Conservation (phyloP, 768 basidiomycete genomes). For the Leccinum obscurum region DNA sequence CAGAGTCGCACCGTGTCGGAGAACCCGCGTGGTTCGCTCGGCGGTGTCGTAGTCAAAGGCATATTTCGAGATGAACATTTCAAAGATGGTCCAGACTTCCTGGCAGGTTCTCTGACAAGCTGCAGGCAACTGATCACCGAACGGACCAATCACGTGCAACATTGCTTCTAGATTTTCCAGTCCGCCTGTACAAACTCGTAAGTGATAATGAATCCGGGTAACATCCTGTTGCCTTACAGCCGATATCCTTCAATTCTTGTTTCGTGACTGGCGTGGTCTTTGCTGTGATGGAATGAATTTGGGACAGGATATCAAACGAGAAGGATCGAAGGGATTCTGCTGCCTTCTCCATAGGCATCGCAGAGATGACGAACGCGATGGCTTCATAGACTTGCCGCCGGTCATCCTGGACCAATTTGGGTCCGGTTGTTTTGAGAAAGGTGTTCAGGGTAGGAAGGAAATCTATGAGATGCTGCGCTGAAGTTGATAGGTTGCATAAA, state of each 20-base stretch:
- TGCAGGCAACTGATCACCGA: constrained; percentile 79
- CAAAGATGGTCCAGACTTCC: constrained; percentile 84
- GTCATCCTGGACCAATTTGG: constrained; percentile 83
- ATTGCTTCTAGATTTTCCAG: constrained; percentile 94
- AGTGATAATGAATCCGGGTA: constrained; percentile 3
- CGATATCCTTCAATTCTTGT: constrained; percentile 66
- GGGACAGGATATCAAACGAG: constrained; percentile 77
- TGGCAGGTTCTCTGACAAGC: constrained; percentile 76
- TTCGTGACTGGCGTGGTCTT: constrained; percentile 60
- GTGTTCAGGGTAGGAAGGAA: constrained; percentile 90
- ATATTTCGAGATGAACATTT: constrained; percentile 75
- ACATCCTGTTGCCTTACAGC: constrained; percentile 51
- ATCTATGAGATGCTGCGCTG: constrained; percentile 76
- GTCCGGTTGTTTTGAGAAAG: constrained; percentile 79
- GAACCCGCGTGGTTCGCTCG: constrained; percentile 80
- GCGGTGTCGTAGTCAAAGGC: constrained; percentile 73
- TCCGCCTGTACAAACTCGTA: constrained; percentile 51
- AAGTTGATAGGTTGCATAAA: constrained; percentile 6
- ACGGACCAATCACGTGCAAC: constrained; percentile 77
- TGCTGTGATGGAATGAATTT: constrained; percentile 63
- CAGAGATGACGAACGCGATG: constrained; percentile 91
- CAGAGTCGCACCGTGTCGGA: constrained; percentile 81
- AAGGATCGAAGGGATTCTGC: constrained; percentile 87
- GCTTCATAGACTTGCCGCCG: constrained; percentile 92
- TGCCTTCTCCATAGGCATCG: constrained; percentile 88